Conservation (phyloP, 805 yeast genomes). For the Grigorovia jiainica region DNA sequence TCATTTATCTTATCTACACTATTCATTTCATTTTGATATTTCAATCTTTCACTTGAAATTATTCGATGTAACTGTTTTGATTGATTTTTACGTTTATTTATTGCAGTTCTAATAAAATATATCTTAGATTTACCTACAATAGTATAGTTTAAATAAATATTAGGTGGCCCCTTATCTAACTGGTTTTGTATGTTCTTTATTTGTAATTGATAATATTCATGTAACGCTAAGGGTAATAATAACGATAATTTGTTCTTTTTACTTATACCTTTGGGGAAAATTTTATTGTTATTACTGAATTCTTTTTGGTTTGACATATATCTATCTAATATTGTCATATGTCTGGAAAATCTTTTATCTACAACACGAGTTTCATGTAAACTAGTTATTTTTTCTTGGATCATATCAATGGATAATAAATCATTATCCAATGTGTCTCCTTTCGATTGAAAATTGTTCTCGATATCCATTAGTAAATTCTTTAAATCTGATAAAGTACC, state of each 20-base stretch:
- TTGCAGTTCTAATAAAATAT: conserved; percentile 25
- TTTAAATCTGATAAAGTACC: background rate
- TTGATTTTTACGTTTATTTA: conserved; percentile 21
- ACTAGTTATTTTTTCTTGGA: background rate
- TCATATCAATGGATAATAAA: background rate
- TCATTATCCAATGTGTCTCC: background rate
- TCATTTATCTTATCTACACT: conserved; percentile 7
- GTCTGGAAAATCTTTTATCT: background rate
- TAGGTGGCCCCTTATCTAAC: conserved; percentile 22
- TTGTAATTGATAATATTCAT: conserved; percentile 12
- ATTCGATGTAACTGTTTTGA: conserved; percentile 17
- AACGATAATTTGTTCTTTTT: conserved; percentile 10
- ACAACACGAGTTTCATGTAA: background rate
- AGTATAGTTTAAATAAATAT: conserved; percentile 15
- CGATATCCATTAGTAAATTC: background rate
- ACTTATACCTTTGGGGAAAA: conserved; percentile 12
- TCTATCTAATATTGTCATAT: background rate
- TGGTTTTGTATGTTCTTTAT: conserved; percentile 13
- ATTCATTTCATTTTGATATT: conserved; percentile 17
- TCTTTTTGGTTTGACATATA: background rate
- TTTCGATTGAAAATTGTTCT: background rate
- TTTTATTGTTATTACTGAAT: conserved; percentile 7
- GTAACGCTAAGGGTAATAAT: conserved; percentile 23
- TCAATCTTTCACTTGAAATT: conserved; percentile 14
- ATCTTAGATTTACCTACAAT: conserved; percentile 18